Evolutionary conservation across 2,329 filamentous ascomycete genomes (phyloP).

Genomic region (Aquanectria penicillioides): DNA sequence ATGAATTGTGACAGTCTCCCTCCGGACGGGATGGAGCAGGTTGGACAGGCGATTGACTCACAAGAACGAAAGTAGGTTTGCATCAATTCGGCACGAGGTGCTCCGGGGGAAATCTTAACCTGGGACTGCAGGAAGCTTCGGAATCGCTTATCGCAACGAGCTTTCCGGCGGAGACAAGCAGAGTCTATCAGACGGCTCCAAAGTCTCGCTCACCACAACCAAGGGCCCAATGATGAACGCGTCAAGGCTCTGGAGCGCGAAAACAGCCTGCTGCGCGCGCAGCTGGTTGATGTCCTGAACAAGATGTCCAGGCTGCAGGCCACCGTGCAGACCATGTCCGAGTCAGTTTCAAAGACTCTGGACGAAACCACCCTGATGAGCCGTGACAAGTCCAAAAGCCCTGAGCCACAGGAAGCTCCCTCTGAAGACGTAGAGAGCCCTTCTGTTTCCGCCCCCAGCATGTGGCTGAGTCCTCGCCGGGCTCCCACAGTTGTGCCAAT

Average conservation of each 20-base stretch:
- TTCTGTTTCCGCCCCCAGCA: not conserved
- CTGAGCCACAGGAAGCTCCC: not conserved
- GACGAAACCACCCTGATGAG: slow-evolving; percentile 22
- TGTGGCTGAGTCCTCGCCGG: not conserved
- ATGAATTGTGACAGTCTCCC: too few relatives aligned
- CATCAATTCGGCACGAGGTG: too few relatives aligned
- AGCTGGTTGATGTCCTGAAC: slow-evolving; percentile 42
- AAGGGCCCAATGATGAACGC: slow-evolving; percentile 38
- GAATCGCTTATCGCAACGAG: slow-evolving; percentile 45
- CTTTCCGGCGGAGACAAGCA: slow-evolving; percentile 44
- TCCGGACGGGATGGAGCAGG: slow-evolving; percentile 6
- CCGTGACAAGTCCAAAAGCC: not conserved
- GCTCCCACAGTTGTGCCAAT: not conserved
- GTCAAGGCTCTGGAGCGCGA: slow-evolving; percentile 40
- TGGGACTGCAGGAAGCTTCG: slow-evolving; percentile 39
- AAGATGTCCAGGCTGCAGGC: slow-evolving; percentile 39
- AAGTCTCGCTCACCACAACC: slow-evolving; percentile 33
- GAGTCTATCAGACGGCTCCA: slow-evolving; percentile 41
- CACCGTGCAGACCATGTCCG: slow-evolving; percentile 36
- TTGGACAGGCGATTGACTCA: not conserved
- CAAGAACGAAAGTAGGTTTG: not conserved
- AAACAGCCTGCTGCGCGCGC: slow-evolving; percentile 38
- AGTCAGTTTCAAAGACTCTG: slow-evolving; percentile 39
- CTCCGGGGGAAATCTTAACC: not conserved
- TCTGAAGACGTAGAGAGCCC: not conserved